A percentile compares a stretch with the other conserved stretches of the same genome.
Conservation (phyloP, 2,329 filamentous ascomycete genomes). For the Harringtonia lauricola region DNA sequence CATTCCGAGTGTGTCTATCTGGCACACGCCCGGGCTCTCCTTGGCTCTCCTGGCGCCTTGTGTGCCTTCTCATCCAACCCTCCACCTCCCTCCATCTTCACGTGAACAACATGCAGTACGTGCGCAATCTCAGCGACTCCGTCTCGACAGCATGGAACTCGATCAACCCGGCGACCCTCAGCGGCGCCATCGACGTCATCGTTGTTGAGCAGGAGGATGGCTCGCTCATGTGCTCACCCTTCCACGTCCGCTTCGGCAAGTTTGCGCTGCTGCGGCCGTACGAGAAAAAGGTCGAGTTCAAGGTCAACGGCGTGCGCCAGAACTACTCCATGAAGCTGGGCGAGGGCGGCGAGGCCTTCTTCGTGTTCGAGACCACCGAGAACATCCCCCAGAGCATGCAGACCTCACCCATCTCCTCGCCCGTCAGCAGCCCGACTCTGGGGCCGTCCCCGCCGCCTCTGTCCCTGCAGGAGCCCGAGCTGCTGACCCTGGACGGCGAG, state of each 20-base stretch:
- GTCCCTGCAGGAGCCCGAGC: slow-evolving; percentile 56
- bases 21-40: too few relatives aligned
- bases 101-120: slow-evolving; percentile 77
- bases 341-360: slow-evolving; percentile 95
- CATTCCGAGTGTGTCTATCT: too few relatives aligned
- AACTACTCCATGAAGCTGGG: slow-evolving; percentile 97
- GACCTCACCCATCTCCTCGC: slow-evolving; percentile 87
- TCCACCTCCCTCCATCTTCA: background rate
- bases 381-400: slow-evolving; percentile 87
- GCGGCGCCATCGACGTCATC: slow-evolving; percentile 96
- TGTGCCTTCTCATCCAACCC: too few relatives aligned
- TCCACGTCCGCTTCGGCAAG: slow-evolving; percentile 98
- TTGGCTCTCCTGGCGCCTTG: too few relatives aligned
- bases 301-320: slow-evolving; percentile 84
- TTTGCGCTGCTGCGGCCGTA: slow-evolving; percentile 90
- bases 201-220: slow-evolving; percentile 96
- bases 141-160: slow-evolving; percentile 99
- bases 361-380: slow-evolving; percentile 92
- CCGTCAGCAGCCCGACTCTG: slow-evolving; percentile 72
- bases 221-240: slow-evolving; percentile 80
- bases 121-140: slow-evolving; percentile 85
- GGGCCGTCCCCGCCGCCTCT: slow-evolving; percentile 22
- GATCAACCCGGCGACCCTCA: slow-evolving; percentile 94
- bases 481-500: slow-evolving; percentile 51
- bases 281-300: slow-evolving; percentile 98